A percentile compares a stretch with the other conserved stretches of the same genome.
These are phyloP conservation scores for Candida palmyrensis DNA, from an alignment of 805 yeast genomes.

Conservation along the genomic window DNA sequence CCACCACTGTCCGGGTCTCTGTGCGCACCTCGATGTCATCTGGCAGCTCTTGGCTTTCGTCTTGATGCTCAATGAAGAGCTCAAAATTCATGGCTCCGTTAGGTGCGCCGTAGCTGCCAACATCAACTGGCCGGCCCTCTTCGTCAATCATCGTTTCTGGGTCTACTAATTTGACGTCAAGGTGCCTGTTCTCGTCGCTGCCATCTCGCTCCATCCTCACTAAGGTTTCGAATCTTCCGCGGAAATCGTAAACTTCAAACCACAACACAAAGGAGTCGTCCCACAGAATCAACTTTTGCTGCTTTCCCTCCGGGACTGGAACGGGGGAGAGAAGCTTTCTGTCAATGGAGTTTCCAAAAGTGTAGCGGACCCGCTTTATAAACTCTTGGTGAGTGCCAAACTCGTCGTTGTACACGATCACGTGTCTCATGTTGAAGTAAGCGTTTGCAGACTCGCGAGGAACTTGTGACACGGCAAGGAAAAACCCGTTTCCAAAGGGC, in stretches of 20 bases:
- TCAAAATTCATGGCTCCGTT: slow-evolving; percentile 16
- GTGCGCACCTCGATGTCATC: background rate
- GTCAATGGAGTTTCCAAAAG: slow-evolving; percentile 18
- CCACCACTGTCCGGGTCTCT: background rate
- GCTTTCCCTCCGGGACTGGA: slow-evolving; percentile 2
- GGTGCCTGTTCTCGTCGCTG: slow-evolving; percentile 4
- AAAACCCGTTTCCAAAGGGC: slow-evolving; percentile 31
- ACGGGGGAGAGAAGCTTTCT: slow-evolving; percentile 23
- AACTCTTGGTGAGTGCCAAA: slow-evolving; percentile 11
- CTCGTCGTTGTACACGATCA: slow-evolving; percentile 18
- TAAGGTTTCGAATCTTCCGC: slow-evolving; percentile 25
- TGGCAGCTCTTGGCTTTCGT: background rate
- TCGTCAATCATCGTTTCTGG: slow-evolving; percentile 26
- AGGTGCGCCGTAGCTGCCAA: no score
- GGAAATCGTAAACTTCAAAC: slow-evolving; percentile 32
- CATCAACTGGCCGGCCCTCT: no score
- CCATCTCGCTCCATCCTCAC: slow-evolving; percentile 23
- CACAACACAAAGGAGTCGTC: slow-evolving; percentile 27
- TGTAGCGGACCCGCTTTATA: slow-evolving; percentile 14
- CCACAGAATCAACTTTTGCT: slow-evolving; percentile 16
- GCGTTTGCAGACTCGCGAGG: slow-evolving; percentile 8
- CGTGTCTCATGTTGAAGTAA: slow-evolving; percentile 18
- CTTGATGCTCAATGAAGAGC: background rate
- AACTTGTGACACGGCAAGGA: slow-evolving; percentile 15
- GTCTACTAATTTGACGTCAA: slow-evolving; percentile 21